Base-by-base conservation (phyloP, 192 early-diverging fungal species). In the Umbelopsis isabellina region DNA sequence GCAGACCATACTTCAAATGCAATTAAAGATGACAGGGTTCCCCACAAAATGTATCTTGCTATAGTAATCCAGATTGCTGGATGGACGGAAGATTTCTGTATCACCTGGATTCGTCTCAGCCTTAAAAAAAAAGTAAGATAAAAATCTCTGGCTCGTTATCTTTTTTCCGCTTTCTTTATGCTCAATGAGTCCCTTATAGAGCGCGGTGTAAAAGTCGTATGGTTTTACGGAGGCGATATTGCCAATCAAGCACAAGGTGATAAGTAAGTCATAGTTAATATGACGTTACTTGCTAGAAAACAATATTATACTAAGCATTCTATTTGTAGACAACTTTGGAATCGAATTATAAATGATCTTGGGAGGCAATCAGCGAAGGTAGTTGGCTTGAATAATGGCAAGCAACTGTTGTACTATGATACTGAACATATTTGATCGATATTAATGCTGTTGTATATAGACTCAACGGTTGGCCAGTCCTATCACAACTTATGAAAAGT, bases 81-180 rank as follows among this genome's bases (percentile, higher is more conserved):
- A 41, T 52, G 51, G 20, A n/a, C 51, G 21, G 51, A 52, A 52
- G 51, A 23, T 52, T 23, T 51, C 25, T 41, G 37, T 41, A 41
- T 41, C 37, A 41, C 37, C 37, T 41, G 37, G 37, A 10, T 41
- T 41, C 6, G 37, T 41, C 37, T 41, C 37, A 9, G 10, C 1
- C 5, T 41, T 1, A 30, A 41, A 41, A 41, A 41, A 41, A 41
- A 4, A 1, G 6, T 41, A 41, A 9, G 2, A 41, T 0, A 41
- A 6, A 41, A 41, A 9, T 41, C 5, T 41, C 37, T 41, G 37
- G 7, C 6, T 41, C 37, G 35, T 10, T 41, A 41, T 41, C 37
- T 12, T 61, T 61, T 37, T 61, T 30, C 55, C 55, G 55, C 55
- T 61, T 61, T 18, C 55, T 61, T 61, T 30, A 61, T 61, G 55